Evolutionary conservation across 768 basidiomycete genomes (phyloP).

Genomic region (Kwoniella mangroviensis): DNA sequence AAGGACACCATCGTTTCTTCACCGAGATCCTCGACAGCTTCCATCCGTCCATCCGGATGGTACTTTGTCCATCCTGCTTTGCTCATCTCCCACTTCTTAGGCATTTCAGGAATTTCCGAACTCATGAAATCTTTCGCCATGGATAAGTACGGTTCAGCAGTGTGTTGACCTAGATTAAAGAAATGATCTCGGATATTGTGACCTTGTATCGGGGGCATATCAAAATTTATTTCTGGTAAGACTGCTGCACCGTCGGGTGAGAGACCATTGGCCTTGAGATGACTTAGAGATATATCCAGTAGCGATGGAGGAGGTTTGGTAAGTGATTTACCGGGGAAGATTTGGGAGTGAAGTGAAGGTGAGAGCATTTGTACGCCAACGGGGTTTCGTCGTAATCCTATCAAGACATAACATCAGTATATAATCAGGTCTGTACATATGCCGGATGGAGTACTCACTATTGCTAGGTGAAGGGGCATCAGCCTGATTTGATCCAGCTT

Average conservation of each 20-base stretch:
- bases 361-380: slow-evolving; percentile 94
- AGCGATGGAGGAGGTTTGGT: slow-evolving; percentile 67
- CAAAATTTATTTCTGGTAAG: slow-evolving; percentile 78
- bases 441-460: no score
- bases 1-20: slow-evolving; percentile 73
- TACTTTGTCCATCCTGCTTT: slow-evolving; percentile 91
- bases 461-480: no score
- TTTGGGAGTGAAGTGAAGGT: slow-evolving; percentile 74
- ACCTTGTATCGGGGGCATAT: slow-evolving; percentile 83
- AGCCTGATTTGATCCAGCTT: neutral
- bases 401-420: neutral
- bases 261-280: slow-evolving; percentile 79
- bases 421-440: neutral
- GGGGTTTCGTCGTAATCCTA: slow-evolving; percentile 66
- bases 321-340: slow-evolving; percentile 67
- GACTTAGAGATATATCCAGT: slow-evolving; percentile 76
- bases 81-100: slow-evolving; percentile 62
- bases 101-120: slow-evolving; percentile 67
- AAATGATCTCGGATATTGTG: slow-evolving; percentile 85
- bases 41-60: slow-evolving; percentile 73
- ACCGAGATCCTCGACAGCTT: slow-evolving; percentile 70
- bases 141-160: slow-evolving; percentile 76
- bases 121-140: slow-evolving; percentile 68
- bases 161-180: slow-evolving; percentile 70
- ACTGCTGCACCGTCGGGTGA: slow-evolving; percentile 78